phyloP scores from a whole-genome alignment of 2,329 filamentous ascomycete species.

The Pseudogymnoascus sp. region DNA sequence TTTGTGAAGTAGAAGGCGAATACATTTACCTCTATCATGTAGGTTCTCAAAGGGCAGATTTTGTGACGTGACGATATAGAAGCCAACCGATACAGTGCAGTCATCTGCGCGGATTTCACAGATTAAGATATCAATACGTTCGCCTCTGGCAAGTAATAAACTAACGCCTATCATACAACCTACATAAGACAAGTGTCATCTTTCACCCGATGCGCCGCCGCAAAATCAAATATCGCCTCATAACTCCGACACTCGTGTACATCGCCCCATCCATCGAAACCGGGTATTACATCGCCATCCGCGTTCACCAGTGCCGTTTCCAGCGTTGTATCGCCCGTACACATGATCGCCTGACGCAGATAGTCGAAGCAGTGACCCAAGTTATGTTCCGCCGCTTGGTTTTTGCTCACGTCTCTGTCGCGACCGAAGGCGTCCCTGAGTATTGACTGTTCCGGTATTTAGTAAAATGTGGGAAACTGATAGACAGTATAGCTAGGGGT shows the following conservation, averaged over 20 bases:
- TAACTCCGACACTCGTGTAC: neutral
- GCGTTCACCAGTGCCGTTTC: slow-evolving; percentile 29
- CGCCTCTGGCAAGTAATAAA: neutral
- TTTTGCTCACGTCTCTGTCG: neutral
- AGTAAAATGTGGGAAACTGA: neutral
- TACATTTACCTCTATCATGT: slow-evolving; percentile 39
- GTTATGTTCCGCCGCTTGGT: neutral
- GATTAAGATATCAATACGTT: neutral
- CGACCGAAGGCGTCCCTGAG: neutral
- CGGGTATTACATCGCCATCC: neutral
- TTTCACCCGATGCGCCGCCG: neutral
- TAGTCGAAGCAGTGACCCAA: slow-evolving; percentile 20
- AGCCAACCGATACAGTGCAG: neutral
- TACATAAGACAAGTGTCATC: neutral
- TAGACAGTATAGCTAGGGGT: neutral
- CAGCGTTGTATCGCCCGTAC: slow-evolving; percentile 19
- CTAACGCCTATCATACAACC: neutral
- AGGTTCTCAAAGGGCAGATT: slow-evolving; percentile 15
- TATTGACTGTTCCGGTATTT: neutral
- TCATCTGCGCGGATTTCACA: neutral
- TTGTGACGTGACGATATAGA: neutral
- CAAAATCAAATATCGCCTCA: neutral
- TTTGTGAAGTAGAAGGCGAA: neutral
- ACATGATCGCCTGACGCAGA: slow-evolving; percentile 18
- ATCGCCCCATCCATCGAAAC: neutral